phyloP scores from a whole-genome alignment of 441 rosid species.

The Bocquillonia castaneifolia region DNA sequence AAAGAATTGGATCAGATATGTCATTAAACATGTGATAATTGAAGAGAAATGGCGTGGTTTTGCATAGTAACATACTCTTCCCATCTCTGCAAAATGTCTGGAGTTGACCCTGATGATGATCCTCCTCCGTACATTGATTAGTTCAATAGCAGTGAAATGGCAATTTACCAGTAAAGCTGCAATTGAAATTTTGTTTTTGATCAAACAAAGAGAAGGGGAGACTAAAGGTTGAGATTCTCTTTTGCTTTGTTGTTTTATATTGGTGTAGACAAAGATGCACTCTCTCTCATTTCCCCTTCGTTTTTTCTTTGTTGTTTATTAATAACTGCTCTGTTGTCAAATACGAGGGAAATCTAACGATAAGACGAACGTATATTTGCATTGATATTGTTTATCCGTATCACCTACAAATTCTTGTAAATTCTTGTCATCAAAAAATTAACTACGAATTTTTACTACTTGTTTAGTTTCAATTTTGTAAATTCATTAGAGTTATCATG shows the following conservation, averaged over 20 bases:
- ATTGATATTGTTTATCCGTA: too few relatives aligned
- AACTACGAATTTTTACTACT: too few relatives aligned
- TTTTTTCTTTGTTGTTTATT: not conserved
- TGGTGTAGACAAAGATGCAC: too few relatives aligned
- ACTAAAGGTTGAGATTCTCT: not conserved
- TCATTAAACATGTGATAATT: not conserved
- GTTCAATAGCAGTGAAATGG: not conserved
- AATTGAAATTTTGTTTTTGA: not conserved
- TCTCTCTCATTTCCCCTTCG: too few relatives aligned
- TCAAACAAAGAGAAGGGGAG: not conserved
- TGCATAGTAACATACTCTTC: not conserved
- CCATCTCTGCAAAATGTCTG: constrained; percentile 18
- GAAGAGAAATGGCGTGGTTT: too few relatives aligned
- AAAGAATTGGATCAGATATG: not conserved
- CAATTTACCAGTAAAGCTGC: not conserved
- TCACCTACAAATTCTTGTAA: not conserved
- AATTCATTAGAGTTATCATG: too few relatives aligned
- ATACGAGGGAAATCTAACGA: not conserved
- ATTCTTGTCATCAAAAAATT: too few relatives aligned
- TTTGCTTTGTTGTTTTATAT: not conserved
- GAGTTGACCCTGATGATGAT: not conserved
- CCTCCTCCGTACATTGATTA: not conserved
- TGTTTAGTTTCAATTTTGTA: too few relatives aligned
- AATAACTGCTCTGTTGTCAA: not conserved
- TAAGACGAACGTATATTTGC: too few relatives aligned